These are phyloP conservation scores for Phytophthora ohioensis DNA, from an alignment of 352 stramenopile genomes.

Conservation along the genomic window DNA sequence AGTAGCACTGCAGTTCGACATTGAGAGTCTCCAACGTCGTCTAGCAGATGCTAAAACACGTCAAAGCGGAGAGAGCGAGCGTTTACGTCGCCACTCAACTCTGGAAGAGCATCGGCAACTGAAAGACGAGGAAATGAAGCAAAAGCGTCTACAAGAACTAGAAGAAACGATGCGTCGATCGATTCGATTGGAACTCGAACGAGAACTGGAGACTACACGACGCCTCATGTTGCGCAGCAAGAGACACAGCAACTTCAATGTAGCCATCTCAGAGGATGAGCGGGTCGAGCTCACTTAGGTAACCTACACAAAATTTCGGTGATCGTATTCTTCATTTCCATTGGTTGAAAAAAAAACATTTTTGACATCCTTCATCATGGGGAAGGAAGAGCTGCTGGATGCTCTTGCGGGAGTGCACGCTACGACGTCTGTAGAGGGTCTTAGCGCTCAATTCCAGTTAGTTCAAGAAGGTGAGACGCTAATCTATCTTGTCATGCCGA, in stretches of 20 bases:
- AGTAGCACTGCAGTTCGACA: slow-evolving; percentile 26
- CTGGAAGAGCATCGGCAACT: slow-evolving; percentile 53
- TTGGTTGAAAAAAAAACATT: slow-evolving; percentile 25
- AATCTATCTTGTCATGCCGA: slow-evolving; percentile 7
- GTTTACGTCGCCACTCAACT: slow-evolving; percentile 54
- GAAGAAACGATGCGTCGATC: slow-evolving; percentile 55
- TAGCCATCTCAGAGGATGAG: slow-evolving; percentile 35
- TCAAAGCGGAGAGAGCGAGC: slow-evolving; percentile 50
- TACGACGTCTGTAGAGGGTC: slow-evolving; percentile 24
- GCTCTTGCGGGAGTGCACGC: slow-evolving; percentile 46
- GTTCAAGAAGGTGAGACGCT: slow-evolving; percentile 43
- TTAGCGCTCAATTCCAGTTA: slow-evolving; percentile 23
- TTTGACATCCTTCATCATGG: slow-evolving; percentile 37
- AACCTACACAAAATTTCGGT: background rate
- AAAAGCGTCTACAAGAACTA: slow-evolving; percentile 48
- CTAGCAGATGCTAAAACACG: slow-evolving; percentile 38
- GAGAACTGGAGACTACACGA: slow-evolving; percentile 60
- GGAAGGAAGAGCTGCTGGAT: slow-evolving; percentile 57
- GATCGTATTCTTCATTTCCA: slow-evolving; percentile 9
- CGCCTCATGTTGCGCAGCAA: slow-evolving; percentile 51
- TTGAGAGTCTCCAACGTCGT: slow-evolving; percentile 43
- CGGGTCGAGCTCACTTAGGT: slow-evolving; percentile 37
- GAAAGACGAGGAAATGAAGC: slow-evolving; percentile 58
- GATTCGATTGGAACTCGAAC: slow-evolving; percentile 73
- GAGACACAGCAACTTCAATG: slow-evolving; percentile 27